Evolutionary conservation across 768 basidiomycete genomes (phyloP), one percentile per base, ranked within the genome.

Genomic region (Termitomyces heimii): DNA sequence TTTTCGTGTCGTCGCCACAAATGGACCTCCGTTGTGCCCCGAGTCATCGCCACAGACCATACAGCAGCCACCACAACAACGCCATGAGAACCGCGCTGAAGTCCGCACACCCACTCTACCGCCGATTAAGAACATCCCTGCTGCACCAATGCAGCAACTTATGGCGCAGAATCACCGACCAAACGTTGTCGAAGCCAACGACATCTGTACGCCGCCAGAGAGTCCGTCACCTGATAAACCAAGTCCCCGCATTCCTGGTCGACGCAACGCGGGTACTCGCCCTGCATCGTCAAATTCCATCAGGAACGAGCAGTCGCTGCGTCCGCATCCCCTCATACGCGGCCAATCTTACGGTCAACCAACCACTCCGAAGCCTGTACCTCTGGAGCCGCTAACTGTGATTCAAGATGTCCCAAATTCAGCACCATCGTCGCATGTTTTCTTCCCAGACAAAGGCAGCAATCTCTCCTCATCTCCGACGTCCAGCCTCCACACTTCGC

Each of bases 241-340:
- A 57, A 65, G 56, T 70, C 70, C 40, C 67, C 77, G 69, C 47
- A 59, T 67, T 24, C 59, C 68, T 20, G 56, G 68, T 56, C 80
- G 75, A 57, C 81, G 75, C 40, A 67, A 73, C 37, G 71, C 75
- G 24, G 63, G 71, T 59, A 79, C 83, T 6, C 82, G 88, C 18
- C 85, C 87, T 8, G 77, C 85, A 10, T 89, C 88, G 5, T 81
- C 71, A 32, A 82, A 86, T 64, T 88, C 87, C 16, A 67, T 78
- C n/a, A 66, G 64, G 47, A 49, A 40, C 45, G 64, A 65, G n/a
- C 65, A 63, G 32, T 60, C 67, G 46, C 72, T 87, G 50, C 85
- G 86, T 16, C 88, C 87, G 0, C 89, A 91, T 65, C 89, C 88
- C 7, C 77, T 91, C 52, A 89, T 91, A 61, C 84, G 89, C 55